Conservation (phyloP, 2,329 filamentous ascomycete species). For the Xylaria sp. region DNA sequence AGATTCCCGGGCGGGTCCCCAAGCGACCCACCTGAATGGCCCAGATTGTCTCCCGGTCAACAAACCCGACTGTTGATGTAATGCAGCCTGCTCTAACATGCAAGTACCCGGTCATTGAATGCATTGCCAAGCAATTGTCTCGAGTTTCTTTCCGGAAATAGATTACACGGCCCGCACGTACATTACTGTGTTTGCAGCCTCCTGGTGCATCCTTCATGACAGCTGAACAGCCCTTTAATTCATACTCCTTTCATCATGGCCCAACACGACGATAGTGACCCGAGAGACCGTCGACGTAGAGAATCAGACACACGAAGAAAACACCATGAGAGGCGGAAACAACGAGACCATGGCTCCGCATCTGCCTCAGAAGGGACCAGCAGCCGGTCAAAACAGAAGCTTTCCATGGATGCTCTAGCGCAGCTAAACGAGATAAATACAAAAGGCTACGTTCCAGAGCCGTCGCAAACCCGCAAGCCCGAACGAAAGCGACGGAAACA, state of each 20-base stretch:
- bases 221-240: conserved; percentile 15
- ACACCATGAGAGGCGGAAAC: conserved; percentile 52
- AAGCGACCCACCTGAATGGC: conserved; percentile 11
- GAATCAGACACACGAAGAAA: conserved; percentile 48
- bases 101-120: conserved; percentile 28
- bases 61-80: conserved; percentile 38
- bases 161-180: too few species aligned
- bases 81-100: conserved; percentile 24
- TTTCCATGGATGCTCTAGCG: conserved; percentile 69
- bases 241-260: conserved; percentile 47
- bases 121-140: conserved; percentile 36
- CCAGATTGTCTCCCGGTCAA: conserved; percentile 58
- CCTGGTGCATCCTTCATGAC: conserved; percentile 13
- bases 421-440: conserved; percentile 72
- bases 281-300: conserved; percentile 43
- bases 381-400: conserved; percentile 44
- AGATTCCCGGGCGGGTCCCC: conserved; percentile 25
- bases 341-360: conserved; percentile 48
- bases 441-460: conserved; percentile 49
- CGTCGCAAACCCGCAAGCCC: conserved; percentile 56
- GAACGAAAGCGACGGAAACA: conserved; percentile 54
- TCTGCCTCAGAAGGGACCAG: conserved; percentile 52
- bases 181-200: too few species aligned
- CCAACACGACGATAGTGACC: conserved; percentile 45
- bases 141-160: conserved; percentile 46